Percentiles rank a stretch among this genome's conserved stretches.
These are phyloP conservation scores for Coccomyxa sp. DNA, from an alignment of 139 green algal genomes.

Conservation along the genomic window DNA sequence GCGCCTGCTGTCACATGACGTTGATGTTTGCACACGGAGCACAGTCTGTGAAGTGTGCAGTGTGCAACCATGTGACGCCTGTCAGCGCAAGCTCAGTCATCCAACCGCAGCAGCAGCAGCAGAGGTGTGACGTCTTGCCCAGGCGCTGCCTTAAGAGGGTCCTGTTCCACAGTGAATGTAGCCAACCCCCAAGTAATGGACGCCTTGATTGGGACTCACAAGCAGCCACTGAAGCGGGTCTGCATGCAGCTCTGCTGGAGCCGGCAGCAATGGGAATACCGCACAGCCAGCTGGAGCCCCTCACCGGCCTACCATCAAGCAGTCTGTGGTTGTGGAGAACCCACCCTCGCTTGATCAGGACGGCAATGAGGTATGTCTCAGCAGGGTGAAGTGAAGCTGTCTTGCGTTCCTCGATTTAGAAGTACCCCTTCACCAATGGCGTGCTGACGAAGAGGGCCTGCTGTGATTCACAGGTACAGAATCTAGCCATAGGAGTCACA, in stretches of 20 bases:
- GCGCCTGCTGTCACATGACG: slow-evolving; percentile 79
- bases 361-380: slow-evolving; percentile 58
- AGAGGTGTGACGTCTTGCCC: neutral
- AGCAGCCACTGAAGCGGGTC: no score
- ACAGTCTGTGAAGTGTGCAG: slow-evolving; percentile 87
- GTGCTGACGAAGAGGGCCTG: no score
- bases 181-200: no score
- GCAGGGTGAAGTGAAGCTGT: no score
- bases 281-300: no score
- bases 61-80: slow-evolving; percentile 85
- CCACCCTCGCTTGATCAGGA: slow-evolving; percentile 65
- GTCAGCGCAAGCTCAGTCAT: slow-evolving; percentile 2
- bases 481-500: slow-evolving; percentile 13
- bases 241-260: no score
- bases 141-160: no score
- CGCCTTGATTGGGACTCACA: no score
- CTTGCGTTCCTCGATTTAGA: no score
- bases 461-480: slow-evolving; percentile 13
- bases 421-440: no score
- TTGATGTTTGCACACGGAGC: slow-evolving; percentile 83
- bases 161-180: no score
- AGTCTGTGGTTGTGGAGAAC: slow-evolving; percentile 83
- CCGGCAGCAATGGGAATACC: neutral
- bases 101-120: neutral
- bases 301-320: slow-evolving; percentile 12